Evolutionary conservation across 1,284 basidiomycete genomes (phyloP), one percentile per base, ranked within the genome.

Genomic region (Trichosporon sp.): DNA sequence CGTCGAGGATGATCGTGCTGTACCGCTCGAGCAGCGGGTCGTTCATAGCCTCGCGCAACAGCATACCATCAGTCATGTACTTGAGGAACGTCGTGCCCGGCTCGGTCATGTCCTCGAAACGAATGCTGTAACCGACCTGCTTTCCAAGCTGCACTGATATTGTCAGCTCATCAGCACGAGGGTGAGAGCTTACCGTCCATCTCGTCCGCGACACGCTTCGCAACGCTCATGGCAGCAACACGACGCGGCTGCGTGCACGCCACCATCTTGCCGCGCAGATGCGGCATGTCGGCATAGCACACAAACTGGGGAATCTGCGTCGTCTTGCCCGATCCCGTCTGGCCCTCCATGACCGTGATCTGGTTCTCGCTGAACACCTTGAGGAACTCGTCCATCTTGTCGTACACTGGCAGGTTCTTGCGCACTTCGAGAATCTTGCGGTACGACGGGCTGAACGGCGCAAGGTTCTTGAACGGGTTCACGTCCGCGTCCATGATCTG

Each of bases 31-130:
- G 86, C 57, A 88, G 85, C 32, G 91, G 90, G 79, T 99, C 96
- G 80, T 95, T 92, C 92, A 98, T 97, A 7, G 94, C 95, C 83
- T 98, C 95, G 40, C 95, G 89, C 29, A 96, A 85, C 65, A 94
- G 86, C 94, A 98, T 96, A 86, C 95, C 95, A 72, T 99, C 95
- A 11, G 95, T 99, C 95, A 99, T 97, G 83, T 99, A 98, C 79
- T 95, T 95, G 71, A 97, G 83, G 80, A 96, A 95, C 0, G 94
- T 97, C 8, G 88, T 91, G 0, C 90, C 91, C 0, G 86, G 86
- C 69, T 93, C 90, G 10, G 95, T 97, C 88, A 94, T 92, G 77
- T 99, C 95, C 80, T 99, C 95, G 81, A 99, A 99, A 78, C 96
- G 92, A 74, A 98, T 98, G 3, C 92, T 93, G 81, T 99, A 99